These are phyloP conservation scores for Centella asiatica DNA, from an alignment of 129 eudicot species.

Conservation along the genomic window DNA sequence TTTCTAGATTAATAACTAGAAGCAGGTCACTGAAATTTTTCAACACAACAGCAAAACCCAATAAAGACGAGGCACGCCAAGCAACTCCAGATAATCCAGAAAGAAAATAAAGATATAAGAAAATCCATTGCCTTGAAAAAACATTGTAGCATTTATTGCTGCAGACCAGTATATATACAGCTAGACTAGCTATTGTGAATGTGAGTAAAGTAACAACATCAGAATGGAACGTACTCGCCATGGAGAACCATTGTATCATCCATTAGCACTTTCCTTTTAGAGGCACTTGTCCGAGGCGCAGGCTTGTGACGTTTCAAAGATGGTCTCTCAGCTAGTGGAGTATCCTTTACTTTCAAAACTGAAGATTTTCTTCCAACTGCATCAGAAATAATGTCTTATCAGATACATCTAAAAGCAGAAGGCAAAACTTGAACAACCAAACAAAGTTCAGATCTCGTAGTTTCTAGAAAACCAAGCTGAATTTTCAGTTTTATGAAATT, in stretches of 20 bases:
- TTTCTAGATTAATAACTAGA: no score
- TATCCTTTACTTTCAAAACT: constrained; percentile 49
- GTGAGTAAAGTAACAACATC: background rate
- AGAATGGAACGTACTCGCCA: constrained; percentile 78
- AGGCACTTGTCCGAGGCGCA: constrained; percentile 37
- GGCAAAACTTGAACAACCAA: background rate
- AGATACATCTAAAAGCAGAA: background rate
- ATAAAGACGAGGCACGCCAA: background rate
- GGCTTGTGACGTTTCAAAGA: constrained; percentile 51
- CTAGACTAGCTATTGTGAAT: background rate
- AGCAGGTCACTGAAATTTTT: no score
- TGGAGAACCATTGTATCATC: constrained; percentile 90
- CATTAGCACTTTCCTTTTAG: constrained; percentile 79
- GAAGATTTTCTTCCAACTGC: constrained; percentile 76
- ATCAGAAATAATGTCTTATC: constrained; percentile 12
- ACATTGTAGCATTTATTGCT: no score
- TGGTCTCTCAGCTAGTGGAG: constrained; percentile 42
- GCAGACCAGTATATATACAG: no score
- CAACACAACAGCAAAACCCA: background rate
- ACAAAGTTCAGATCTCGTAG: background rate
- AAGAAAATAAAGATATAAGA: no score
- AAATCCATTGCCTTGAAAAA: no score
- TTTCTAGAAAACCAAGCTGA: background rate
- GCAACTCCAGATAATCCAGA: background rate
- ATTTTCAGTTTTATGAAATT: constrained; percentile 2